Percentiles rank a stretch among this genome's conserved stretches.
Evolutionary conservation across 1,139 yeast species (phyloP).

Genomic region (Saccharomyces pastorianus): DNA sequence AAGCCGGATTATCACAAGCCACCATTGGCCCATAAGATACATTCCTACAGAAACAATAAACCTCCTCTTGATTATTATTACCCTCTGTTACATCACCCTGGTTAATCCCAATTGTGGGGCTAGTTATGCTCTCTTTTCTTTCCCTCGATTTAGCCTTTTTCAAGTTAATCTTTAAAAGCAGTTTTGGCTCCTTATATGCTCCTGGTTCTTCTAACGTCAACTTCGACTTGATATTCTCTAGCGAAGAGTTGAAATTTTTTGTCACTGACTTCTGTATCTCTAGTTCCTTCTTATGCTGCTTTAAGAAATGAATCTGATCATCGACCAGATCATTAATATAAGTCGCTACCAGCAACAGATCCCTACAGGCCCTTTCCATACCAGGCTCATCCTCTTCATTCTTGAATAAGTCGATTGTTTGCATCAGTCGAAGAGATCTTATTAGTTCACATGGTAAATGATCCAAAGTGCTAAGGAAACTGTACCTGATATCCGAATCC

Average conservation of each 20-base stretch:
- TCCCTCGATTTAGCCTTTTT: slow-evolving; percentile 4
- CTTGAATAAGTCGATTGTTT: slow-evolving; percentile 31
- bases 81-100: slow-evolving; percentile 4
- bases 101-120: not conserved
- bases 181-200: slow-evolving; percentile 1
- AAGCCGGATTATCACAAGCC: slow-evolving; percentile 79
- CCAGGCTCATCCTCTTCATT: slow-evolving; percentile 6
- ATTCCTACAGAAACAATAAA: slow-evolving; percentile 77
- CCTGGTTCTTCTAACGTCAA: not conserved
- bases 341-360: not conserved
- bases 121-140: not conserved
- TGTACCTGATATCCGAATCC: slow-evolving; percentile 22
- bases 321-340: slow-evolving; percentile 2
- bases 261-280: slow-evolving; percentile 1
- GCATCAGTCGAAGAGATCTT: slow-evolving; percentile 41
- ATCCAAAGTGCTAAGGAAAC: slow-evolving; percentile 33
- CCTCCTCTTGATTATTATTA: slow-evolving; percentile 14
- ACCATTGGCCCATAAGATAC: slow-evolving; percentile 88
- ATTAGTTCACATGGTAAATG: slow-evolving; percentile 44
- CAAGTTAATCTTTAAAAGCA: slow-evolving; percentile 13
- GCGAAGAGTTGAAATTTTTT: not conserved
- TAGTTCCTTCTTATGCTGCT: slow-evolving; percentile 4
- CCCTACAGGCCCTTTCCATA: not conserved
- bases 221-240: not conserved
- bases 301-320: slow-evolving; percentile 2